These are phyloP conservation scores for Aechmea fasciata DNA, from an alignment of 176 grass and related monocot genomes.

Conservation along the genomic window DNA sequence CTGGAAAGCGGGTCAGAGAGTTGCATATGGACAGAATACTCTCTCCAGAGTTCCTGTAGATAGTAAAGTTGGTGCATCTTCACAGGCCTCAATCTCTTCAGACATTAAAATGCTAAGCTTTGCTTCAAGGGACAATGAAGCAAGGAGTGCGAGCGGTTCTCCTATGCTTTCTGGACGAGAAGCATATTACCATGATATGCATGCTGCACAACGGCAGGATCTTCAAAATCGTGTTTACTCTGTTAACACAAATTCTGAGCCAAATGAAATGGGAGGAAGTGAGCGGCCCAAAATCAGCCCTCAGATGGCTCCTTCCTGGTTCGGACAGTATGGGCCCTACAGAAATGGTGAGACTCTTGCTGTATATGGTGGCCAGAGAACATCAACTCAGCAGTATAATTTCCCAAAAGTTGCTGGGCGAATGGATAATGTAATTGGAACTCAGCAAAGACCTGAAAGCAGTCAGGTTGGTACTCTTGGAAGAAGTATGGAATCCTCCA, in stretches of 20 bases:
- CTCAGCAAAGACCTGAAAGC: conserved; percentile 48
- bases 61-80: conserved; percentile 30
- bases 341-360: conserved; percentile 56
- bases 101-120: conserved; percentile 77
- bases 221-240: conserved; percentile 36
- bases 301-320: conserved; percentile 91
- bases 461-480: conserved; percentile 35
- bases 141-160: conserved; percentile 29
- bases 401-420: conserved; percentile 47
- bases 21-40: conserved; percentile 46
- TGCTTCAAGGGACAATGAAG: conserved; percentile 54
- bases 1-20: conserved; percentile 49
- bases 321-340: conserved; percentile 55
- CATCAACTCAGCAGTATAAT: conserved; percentile 38
- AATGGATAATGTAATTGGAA: conserved; percentile 37
- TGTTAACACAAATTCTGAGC: conserved; percentile 26
- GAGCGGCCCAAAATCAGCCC: conserved; percentile 59
- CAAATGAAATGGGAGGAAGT: conserved; percentile 38
- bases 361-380: conserved; percentile 38
- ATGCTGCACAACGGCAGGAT: conserved; percentile 26
- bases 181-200: conserved; percentile 22
- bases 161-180: conserved; percentile 41
- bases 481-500: conserved; percentile 19
- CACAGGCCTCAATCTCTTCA: conserved; percentile 37
- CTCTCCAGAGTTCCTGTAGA: conserved; percentile 34